Evolutionary conservation across 2,329 filamentous ascomycete species (phyloP).

Genomic region (Cladorrhinum sp.): DNA sequence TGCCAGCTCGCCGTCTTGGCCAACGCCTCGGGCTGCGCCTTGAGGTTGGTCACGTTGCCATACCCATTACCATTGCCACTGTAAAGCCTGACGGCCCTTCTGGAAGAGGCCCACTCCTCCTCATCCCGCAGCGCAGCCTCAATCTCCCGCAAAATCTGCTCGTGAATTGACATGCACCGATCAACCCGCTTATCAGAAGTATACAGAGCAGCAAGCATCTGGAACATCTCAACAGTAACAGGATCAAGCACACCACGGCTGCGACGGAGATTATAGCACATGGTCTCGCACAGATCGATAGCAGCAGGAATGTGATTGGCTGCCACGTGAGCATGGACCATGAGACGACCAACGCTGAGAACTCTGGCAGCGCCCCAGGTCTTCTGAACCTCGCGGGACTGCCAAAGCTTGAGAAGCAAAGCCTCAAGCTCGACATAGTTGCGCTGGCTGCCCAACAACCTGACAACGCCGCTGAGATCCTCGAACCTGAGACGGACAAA

Average conservation of each 20-base stretch:
- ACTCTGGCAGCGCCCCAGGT: conserved; percentile 32
- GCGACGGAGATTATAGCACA: conserved; percentile 36
- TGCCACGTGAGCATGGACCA: conserved; percentile 34
- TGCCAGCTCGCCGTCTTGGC: conserved; percentile 23
- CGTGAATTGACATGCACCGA: conserved; percentile 32
- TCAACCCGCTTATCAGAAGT: conserved; percentile 27
- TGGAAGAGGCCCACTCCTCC: neutral
- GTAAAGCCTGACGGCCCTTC: neutral
- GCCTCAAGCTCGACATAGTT: conserved; percentile 45
- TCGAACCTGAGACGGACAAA: conserved; percentile 42
- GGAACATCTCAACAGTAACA: conserved; percentile 29
- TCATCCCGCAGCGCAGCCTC: conserved; percentile 18
- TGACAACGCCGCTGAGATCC: conserved; percentile 44
- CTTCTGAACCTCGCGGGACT: conserved; percentile 35
- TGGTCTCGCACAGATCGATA: conserved; percentile 31
- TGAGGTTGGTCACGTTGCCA: neutral
- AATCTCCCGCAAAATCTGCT: conserved; percentile 31
- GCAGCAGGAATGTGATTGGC: conserved; percentile 30
- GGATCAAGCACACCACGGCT: conserved; percentile 32
- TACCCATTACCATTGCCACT: neutral
- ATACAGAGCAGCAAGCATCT: conserved; percentile 32
- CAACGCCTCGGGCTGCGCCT: conserved; percentile 15
- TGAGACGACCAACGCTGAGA: conserved; percentile 31
- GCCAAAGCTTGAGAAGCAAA: conserved; percentile 33
- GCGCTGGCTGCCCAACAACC: conserved; percentile 45